Evolutionary conservation across 2,329 filamentous ascomycete species (phyloP), one percentile per base, ranked within the genome.

Genomic region (Aureobasidium mangrovei): DNA sequence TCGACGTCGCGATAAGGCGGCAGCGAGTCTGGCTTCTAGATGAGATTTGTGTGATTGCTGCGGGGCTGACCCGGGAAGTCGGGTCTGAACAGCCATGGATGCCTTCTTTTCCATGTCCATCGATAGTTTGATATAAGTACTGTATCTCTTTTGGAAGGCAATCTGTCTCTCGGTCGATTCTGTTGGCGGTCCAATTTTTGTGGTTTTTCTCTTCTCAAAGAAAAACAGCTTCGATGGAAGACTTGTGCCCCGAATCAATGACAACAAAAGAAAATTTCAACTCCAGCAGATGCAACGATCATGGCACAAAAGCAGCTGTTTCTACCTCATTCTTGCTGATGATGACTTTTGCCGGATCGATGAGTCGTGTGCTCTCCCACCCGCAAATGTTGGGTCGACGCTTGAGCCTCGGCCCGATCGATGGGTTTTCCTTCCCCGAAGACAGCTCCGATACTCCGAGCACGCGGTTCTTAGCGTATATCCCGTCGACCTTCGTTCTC

Each of bases 1-100:
- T 54, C 71, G 67, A 55, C 76, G 68, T 44, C 66, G 68, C 53
- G 69, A 60, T 26, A 75, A 62, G 41, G 60, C 49, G 55, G 58
- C 43, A 56, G 48, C 62, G 60, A 68, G 59, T 10, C 61, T 53
- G 10, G 46, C 44, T 53, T 68, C 63, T 8, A 58, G 46, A 38
- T 53, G 24, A n/a, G 47, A 52, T 36, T 32, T 36, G 29, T 46
- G 49, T 29, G 52, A 38, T 47, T 35, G 43, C 43, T 36, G 4
- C 7, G 42, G 38, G 8, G 12, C 5, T 32, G 35, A 24, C 7
- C 7, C 46, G 10, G 27, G 31, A 7, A 6, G 6, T 6, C 10
- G 27, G 6, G 4, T 2, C 24, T 32, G 36, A 2, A 10, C 6
- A 33, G 6, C 10, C 32, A 10, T 9, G 8, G 36, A 7, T 49